Conservation (phyloP, 2,329 filamentous ascomycete species). For the Sporothrix globosa region DNA sequence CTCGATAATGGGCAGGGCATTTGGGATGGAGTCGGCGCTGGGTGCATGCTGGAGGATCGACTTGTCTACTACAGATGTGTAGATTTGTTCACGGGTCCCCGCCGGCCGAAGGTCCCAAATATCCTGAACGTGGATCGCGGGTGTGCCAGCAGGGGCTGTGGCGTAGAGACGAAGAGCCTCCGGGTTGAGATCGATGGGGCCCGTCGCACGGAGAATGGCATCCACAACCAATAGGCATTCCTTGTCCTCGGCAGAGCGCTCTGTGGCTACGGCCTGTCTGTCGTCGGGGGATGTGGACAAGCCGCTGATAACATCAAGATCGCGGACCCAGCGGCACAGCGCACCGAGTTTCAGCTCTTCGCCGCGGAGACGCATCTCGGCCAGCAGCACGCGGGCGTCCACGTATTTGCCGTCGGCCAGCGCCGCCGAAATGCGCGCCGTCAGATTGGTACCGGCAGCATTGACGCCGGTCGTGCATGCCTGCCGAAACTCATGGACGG, state of each 20-base stretch:
- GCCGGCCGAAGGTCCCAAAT: slow-evolving; percentile 62
- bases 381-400: slow-evolving; percentile 66
- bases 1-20: slow-evolving; percentile 62
- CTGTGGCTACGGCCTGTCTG: slow-evolving; percentile 40
- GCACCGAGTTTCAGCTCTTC: slow-evolving; percentile 69
- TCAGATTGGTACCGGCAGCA: slow-evolving; percentile 63
- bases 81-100: slow-evolving; percentile 50
- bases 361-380: slow-evolving; percentile 70
- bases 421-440: slow-evolving; percentile 67
- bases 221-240: slow-evolving; percentile 66
- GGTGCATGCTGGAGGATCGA: slow-evolving; percentile 54
- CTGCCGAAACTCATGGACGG: slow-evolving; percentile 70
- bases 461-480: slow-evolving; percentile 69
- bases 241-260: slow-evolving; percentile 52
- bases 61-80: slow-evolving; percentile 62
- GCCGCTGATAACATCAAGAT: slow-evolving; percentile 69
- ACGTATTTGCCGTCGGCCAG: slow-evolving; percentile 66
- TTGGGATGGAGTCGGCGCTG: slow-evolving; percentile 41
- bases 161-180: slow-evolving; percentile 37
- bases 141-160: slow-evolving; percentile 43
- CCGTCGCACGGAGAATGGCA: slow-evolving; percentile 64
- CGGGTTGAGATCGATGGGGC: slow-evolving; percentile 59
- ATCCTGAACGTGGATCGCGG: slow-evolving; percentile 59
- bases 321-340: slow-evolving; percentile 71
- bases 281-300: slow-evolving; percentile 60